A percentile compares a stretch with the other conserved stretches of the same genome.
phyloP scores from a whole-genome alignment of 371 early-diverging fungal genomes.

The Lichtheimia ornata region DNA sequence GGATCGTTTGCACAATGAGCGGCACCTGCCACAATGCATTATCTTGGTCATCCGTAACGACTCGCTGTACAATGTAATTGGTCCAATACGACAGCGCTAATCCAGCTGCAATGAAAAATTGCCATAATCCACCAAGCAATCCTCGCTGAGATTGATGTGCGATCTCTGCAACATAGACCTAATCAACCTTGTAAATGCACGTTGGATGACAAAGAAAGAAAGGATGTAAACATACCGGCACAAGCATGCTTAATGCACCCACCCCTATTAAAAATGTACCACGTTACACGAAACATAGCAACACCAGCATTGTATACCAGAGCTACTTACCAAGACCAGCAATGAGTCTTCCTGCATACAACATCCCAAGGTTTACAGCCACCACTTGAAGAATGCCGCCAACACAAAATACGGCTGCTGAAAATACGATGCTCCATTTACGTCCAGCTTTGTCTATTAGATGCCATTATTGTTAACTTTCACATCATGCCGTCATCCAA shows the following conservation, averaged over 20 bases:
- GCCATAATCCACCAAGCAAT: slow-evolving; percentile 31
- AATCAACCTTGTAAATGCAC: background rate
- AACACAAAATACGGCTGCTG: slow-evolving; percentile 21
- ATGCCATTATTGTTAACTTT: background rate
- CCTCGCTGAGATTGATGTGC: slow-evolving; percentile 35
- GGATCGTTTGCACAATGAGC: slow-evolving; percentile 28
- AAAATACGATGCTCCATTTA: slow-evolving; percentile 22
- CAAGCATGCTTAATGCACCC: slow-evolving; percentile 32
- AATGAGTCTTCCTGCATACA: slow-evolving; percentile 30
- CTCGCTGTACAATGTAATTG: slow-evolving; percentile 28
- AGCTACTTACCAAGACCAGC: slow-evolving; percentile 34
- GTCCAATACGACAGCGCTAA: slow-evolving; percentile 40
- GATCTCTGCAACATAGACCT: slow-evolving; percentile 41
- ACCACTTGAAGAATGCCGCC: slow-evolving; percentile 33
- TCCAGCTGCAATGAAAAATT: slow-evolving; percentile 38
- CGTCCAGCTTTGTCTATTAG: slow-evolving; percentile 25
- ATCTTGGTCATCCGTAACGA: slow-evolving; percentile 17
- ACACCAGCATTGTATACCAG: too few relatives aligned
- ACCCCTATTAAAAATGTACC: slow-evolving; percentile 18
- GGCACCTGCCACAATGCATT: slow-evolving; percentile 41
- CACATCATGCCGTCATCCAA: background rate
- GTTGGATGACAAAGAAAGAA: background rate
- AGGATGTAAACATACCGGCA: slow-evolving; percentile 23
- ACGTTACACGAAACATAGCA: too few relatives aligned
- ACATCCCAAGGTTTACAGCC: slow-evolving; percentile 19